Evolutionary conservation across 148 eudicot species (phyloP), one percentile per base, ranked within the genome.

Genomic region (Nyssa sinensis): DNA sequence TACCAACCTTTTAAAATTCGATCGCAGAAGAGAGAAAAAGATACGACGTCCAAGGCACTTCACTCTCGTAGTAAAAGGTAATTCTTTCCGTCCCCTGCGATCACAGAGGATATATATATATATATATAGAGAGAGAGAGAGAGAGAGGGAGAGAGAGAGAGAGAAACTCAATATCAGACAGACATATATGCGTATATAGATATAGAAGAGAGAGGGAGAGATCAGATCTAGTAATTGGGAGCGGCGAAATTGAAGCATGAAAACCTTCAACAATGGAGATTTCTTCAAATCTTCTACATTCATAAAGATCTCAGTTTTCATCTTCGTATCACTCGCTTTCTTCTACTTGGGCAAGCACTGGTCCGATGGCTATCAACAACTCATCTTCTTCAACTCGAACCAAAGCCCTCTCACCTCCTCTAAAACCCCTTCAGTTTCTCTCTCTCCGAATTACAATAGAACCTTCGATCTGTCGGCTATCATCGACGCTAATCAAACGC

Each of bases 291-390:
- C 93, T 11, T 61, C 86, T 0, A 71, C 77, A 17, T 34, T 79
- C 55, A 21, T 88, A 66, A 91, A 90, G 85, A 76, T 87, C 72
- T 80, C 84, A 3, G 74, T 69, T 4, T 77, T 90, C 75, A 25
- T 86, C 55, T 77, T 92, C 73, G 49, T 91, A 60, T 87, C 97
- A 3, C 3, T 86, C 76, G 71, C 88, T 72, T 91, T 88, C 82
- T 94, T 94, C 86, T 91, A 83, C 84, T 58, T 94, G n/a, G 98
- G 98, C 65, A 85, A 81, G 65, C 95, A 83, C 77, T 92, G 86
- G 80, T 90, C 95, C 64, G 77, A 85, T 73, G 76, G 73, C 53
- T 74, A 60, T 58, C 62, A 77, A 8, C 85, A 78, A 55, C 86
- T 82, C 67, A 61, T 84, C 69, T 78, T 84, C 88, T 87, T 87